Evolutionary conservation across 2,329 filamentous ascomycete genomes (phyloP).

Genomic region (Cytospora chrysosperma): DNA sequence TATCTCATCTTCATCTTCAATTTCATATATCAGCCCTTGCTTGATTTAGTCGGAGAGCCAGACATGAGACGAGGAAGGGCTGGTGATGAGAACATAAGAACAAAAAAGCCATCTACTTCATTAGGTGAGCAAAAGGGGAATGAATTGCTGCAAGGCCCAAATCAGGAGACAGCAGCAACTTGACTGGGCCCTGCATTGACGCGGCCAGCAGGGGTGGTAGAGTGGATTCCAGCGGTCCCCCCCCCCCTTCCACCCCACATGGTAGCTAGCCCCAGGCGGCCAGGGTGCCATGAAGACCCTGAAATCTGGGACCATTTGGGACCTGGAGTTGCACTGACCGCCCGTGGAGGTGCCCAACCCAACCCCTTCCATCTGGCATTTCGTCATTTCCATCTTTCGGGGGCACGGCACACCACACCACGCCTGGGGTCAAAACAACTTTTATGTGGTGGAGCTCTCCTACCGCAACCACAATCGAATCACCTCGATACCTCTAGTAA

Average conservation of each 20-base stretch:
- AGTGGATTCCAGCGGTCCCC: not conserved
- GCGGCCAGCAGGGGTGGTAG: not conserved
- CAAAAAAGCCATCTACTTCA: too few relatives aligned
- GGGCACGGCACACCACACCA: too few relatives aligned
- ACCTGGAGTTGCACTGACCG: not conserved
- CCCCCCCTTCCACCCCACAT: too few relatives aligned
- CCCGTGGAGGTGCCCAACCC: not conserved
- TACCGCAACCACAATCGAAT: too few relatives aligned
- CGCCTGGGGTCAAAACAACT: too few relatives aligned
- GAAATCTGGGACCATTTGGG: not conserved
- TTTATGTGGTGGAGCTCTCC: not conserved
- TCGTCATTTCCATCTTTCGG: not conserved
- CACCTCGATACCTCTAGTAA: too few relatives aligned
- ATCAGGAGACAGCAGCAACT: not conserved
- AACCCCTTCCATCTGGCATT: not conserved
- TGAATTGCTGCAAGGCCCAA: not conserved
- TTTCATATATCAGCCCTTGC: too few relatives aligned
- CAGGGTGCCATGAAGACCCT: not conserved
- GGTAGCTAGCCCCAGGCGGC: too few relatives aligned
- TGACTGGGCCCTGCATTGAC: too few relatives aligned
- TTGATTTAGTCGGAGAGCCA: too few relatives aligned
- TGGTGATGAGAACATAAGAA: not conserved
- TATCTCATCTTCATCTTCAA: too few relatives aligned
- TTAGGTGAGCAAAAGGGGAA: not conserved
- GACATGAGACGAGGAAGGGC: not conserved